Evolutionary conservation across 1,284 basidiomycete genomes (phyloP).

Genomic region (Anthracocystis setariae): DNA sequence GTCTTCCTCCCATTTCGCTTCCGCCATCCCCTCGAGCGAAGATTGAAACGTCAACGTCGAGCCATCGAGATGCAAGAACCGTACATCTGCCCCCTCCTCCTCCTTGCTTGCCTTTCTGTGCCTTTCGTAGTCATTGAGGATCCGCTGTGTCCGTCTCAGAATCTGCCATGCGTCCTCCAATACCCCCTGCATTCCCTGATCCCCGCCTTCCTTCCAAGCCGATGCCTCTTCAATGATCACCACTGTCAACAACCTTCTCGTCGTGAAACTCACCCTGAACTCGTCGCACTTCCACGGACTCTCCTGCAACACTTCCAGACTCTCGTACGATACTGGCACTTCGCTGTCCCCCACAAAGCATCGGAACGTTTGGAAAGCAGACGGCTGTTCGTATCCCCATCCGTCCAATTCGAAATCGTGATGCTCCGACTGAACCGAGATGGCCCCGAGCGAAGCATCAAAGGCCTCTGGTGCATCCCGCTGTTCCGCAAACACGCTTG

Average conservation of each 20-base stretch:
- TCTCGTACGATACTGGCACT: conserved; percentile 17
- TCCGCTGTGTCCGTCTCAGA: conserved; percentile 32
- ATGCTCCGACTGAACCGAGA: conserved; percentile 33
- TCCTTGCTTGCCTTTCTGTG: not conserved
- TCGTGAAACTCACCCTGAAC: conserved; percentile 29
- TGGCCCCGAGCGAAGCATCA: conserved; percentile 23
- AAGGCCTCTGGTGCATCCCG: conserved; percentile 4
- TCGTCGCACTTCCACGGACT: conserved; percentile 9
- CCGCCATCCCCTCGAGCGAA: conserved; percentile 10
- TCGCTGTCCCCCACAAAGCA: conserved; percentile 28
- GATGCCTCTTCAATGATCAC: conserved; percentile 29
- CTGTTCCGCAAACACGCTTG: conserved; percentile 16
- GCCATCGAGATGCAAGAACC: conserved; percentile 43
- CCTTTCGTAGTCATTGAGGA: conserved; percentile 45
- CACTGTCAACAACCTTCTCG: conserved; percentile 34
- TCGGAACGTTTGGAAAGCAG: conserved; percentile 28
- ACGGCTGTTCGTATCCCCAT: conserved; percentile 43
- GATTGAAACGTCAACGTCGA: conserved; percentile 30
- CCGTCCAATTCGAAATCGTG: conserved; percentile 53
- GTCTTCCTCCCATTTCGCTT: conserved; percentile 23
- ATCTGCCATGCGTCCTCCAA: conserved; percentile 41
- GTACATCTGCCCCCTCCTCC: conserved; percentile 3
- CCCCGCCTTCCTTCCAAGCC: not conserved
- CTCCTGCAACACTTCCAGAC: conserved; percentile 11
- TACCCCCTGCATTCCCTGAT: not conserved